Evolutionary conservation across 2,329 filamentous ascomycete species (phyloP), one percentile per base, ranked within the genome.

Genomic region (Diaporthe aspalathi): DNA sequence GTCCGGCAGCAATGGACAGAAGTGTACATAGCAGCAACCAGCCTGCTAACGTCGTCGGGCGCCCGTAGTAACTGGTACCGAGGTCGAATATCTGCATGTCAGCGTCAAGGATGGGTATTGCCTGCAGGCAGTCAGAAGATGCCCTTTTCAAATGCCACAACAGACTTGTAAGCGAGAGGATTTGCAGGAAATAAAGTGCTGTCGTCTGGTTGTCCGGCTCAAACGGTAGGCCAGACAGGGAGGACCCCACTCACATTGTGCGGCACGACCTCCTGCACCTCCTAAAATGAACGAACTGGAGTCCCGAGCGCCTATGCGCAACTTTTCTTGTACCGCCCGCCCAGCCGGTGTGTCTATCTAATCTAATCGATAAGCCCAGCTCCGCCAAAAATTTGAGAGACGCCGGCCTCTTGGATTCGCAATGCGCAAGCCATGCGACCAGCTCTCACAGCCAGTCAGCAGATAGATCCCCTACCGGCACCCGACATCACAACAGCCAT

Each of bases 341-440:
- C 35, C 35, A 38, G 35, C 35, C 35, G n/a, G n/a, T n/a, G 6
- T 8, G 35, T 11, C 5, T 49, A 45, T 57, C 40, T 54, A 50
- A 53, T 67, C 57, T 57, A 65, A 72, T 72, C 70, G 70, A 72
- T 72, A 72, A 72, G 60, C 27, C 22, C 43, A 65, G 29, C 29
- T 60, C 67, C 52, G 40, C 67, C 70, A 72, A 69, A 72, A 72
- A 72, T 66, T 68, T 71, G 50, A 52, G 38, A 54, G 70, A 49
- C 32, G 17, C 22, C 43, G 32, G 27, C 27, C 54, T 67, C 63
- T 32, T 32, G 52, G 4, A 32, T 35, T 22, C 17, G 7, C 40
- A 6, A n/a, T 49, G 27, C 66, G 27, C 40, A 45, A 29, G 9
- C 16, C 29, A 29, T 40, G 17, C 24, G 29, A 45, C n/a, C 43